Percentiles rank a stretch among this genome's conserved stretches.
Conservation (phyloP, 2,329 filamentous ascomycete species). For the Aspergillus oerlinghausenensis region DNA sequence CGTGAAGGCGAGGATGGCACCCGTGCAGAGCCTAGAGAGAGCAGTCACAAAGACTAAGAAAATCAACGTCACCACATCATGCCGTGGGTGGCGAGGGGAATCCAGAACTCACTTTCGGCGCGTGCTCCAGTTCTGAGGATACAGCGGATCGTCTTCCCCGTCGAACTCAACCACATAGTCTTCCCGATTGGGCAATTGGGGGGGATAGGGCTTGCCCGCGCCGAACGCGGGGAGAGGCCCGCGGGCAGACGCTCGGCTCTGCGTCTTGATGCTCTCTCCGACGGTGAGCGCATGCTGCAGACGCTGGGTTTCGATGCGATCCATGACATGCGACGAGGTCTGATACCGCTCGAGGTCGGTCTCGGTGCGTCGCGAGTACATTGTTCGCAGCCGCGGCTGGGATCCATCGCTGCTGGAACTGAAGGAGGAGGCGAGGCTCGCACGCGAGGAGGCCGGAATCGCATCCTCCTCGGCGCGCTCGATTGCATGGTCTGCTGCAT, state of each 20-base stretch:
- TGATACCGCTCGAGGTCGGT: slow-evolving; percentile 26
- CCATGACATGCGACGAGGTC: slow-evolving; percentile 23
- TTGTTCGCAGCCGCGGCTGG: slow-evolving; percentile 18
- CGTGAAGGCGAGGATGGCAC: slow-evolving; percentile 14
- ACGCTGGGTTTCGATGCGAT: slow-evolving; percentile 29
- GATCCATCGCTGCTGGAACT: not conserved
- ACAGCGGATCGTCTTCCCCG: slow-evolving; percentile 46
- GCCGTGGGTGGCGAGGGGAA: not conserved
- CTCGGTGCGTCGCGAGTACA: slow-evolving; percentile 29
- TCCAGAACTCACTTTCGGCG: slow-evolving; percentile 38
- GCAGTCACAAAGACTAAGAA: not conserved
- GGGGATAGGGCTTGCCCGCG: slow-evolving; percentile 49
- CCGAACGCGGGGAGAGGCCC: slow-evolving; percentile 23
- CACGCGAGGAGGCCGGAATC: not conserved
- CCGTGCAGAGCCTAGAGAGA: slow-evolving; percentile 28
- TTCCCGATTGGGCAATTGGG: slow-evolving; percentile 46
- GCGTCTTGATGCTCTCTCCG: slow-evolving; percentile 25
- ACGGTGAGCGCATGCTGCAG: slow-evolving; percentile 37
- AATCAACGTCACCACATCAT: not conserved
- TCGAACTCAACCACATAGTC: slow-evolving; percentile 55
- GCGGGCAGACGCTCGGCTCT: slow-evolving; percentile 11
- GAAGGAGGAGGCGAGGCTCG: not conserved
- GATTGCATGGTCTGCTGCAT: not conserved
- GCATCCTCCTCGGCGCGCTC: not conserved
- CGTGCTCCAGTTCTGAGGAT: slow-evolving; percentile 51